phyloP scores from a whole-genome alignment of 169 alveolate species.

The Eimeria tenella region DNA sequence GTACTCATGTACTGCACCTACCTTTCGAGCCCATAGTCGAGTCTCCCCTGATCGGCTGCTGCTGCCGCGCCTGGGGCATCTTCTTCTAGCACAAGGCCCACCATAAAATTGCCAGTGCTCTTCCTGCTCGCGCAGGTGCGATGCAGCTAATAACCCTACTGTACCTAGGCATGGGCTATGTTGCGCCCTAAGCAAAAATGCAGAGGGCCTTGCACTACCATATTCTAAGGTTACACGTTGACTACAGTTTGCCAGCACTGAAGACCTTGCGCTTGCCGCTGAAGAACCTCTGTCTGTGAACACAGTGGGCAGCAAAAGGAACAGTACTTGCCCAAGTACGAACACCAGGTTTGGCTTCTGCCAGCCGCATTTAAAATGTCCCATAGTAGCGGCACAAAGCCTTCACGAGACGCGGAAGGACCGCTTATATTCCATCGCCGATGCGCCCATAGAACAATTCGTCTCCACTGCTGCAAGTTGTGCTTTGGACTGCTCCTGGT shows the following conservation, averaged over 20 bases:
- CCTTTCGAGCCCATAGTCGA: slow-evolving; percentile 19
- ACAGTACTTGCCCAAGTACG: not conserved
- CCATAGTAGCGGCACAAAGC: not conserved
- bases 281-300: not conserved
- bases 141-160: not conserved
- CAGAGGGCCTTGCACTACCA: not conserved
- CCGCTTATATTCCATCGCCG: not conserved
- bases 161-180: too few relatives aligned
- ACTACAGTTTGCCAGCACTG: not conserved
- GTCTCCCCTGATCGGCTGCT: not conserved
- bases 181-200: not conserved
- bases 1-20: not conserved
- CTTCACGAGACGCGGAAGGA: not conserved
- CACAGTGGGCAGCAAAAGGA: not conserved
- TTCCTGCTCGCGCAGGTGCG: not conserved
- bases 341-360: not conserved
- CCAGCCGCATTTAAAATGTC: not conserved
- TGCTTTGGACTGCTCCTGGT: too few relatives aligned
- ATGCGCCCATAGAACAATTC: not conserved
- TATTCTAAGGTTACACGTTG: too few relatives aligned
- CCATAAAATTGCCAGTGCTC: too few relatives aligned
- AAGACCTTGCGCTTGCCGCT: not conserved
- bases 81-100: too few relatives aligned
- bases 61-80: not conserved
- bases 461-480: too few relatives aligned